Evolutionary conservation across 768 basidiomycete species (phyloP), one percentile per base, ranked within the genome.

Genomic region (Hydnomerulius pinastri): DNA sequence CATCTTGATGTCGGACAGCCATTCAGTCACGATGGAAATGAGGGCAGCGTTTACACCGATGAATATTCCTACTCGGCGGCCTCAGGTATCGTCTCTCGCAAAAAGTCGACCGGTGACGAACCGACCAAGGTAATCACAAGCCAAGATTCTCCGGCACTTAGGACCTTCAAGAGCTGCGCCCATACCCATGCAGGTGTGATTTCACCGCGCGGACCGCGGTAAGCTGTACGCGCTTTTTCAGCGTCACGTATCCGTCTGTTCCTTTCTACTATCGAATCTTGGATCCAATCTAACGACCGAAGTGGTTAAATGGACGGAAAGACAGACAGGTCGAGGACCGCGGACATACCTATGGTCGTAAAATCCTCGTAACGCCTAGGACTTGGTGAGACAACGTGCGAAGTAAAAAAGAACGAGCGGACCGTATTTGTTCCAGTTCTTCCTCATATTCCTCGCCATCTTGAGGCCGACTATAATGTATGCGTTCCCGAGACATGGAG

Each of bases 1-100:
- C 75, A 95, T 89, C 73, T 98, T 98, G 56, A 98, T 84, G 69
- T 98, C 96, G 2, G 94, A 93, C 20, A 99, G 80, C 97, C 97
- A 99, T 71, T 90, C 92, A 41, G 92, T 97, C 53, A 94, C 74
- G 59, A 99, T 97, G 25, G 94, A 93, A 44, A 97, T 94, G 45
- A 98, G 68, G 8, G 92, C 96, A n/a, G 94, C 92, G 59, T 92
- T 97, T 35, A 93, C 66, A 27, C 97, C 97, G 54, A 99, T 98
- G 57, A 81, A 84, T 21, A 92, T 78, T 10, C 96, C 96, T 96
- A 62, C 29, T 39, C 29, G 30, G 37, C 33, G 33, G 9, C 23
- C 21, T 62, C 37, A 59, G 36, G 40, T 28, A 36, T 42, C 6
- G 13, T 8, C 32, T 25, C 29, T 11, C 13, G 48, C 20, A 51